Base-by-base conservation (phyloP, 148 eudicot genomes). In the Nepenthes mirabilis region DNA sequence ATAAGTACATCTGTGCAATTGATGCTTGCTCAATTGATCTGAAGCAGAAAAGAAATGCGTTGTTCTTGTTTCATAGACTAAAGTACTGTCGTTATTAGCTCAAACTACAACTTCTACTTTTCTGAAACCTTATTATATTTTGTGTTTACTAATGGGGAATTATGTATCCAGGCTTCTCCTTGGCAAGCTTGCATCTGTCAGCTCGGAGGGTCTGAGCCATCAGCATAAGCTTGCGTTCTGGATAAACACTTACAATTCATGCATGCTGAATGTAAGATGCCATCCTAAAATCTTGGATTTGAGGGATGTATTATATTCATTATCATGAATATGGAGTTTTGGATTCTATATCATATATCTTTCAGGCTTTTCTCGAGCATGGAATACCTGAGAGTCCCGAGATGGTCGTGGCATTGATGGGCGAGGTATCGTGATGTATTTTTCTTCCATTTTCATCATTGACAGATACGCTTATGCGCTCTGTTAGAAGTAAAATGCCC, bases 141-240 rank as follows among this genome's bases (percentile, higher is more conserved):
- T 11, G 37, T 51, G 34, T 63, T 40, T 55, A 9, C 14, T 8
- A 34, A 1, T 55, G 48, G 33, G 10, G 47, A 13, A 57, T 34
- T 45, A 9, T 36, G 8, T 56, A 47, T 58, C 35, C 79, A 88
- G 96, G 68, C 61, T 77, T 33, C 80, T 88, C 36, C 71, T 88
- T 12, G 72, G 59, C 34, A 85, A 78, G 77, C 82, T 88, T 53
- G 83, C 84, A 36, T 69, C 70, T 2, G 78, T 75, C 54, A 70
- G 75, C 34, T 73, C 82, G 65, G 72, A 79, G 59, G 76, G 79
- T 47, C 84, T 80, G 6, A 79, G 65, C 36, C 96, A 82, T 64
- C 96, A 85, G 64, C 88, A 80, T 62, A 84, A 80, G 75, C 88
- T 88, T 60, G 91, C 96, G 45, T 88, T 84, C 62, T 88, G 96